phyloP scores from a whole-genome alignment of 164 flowering plant species.

The Annona squamosa region DNA sequence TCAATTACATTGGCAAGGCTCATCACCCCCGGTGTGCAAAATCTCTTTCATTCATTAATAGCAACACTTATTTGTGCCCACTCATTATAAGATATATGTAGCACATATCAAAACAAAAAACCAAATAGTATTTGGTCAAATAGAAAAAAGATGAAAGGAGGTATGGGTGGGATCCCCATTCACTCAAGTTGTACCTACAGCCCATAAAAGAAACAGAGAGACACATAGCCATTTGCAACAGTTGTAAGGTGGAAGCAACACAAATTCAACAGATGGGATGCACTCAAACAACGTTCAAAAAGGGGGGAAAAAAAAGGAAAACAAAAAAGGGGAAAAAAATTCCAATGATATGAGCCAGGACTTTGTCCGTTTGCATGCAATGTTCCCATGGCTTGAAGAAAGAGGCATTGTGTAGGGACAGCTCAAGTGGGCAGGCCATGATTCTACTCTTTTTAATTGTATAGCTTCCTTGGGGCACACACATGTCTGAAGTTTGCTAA shows the following conservation, averaged over 20 bases:
- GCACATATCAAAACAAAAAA: too few species aligned
- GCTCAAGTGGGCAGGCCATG: neutral
- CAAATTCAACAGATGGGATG: neutral
- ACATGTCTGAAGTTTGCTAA: neutral
- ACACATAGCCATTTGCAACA: neutral
- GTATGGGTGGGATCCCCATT: neutral
- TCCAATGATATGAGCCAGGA: neutral
- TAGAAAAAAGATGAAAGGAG: too few species aligned
- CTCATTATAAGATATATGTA: too few species aligned
- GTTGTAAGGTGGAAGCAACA: conserved; percentile 3
- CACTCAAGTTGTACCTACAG: neutral
- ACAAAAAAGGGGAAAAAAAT: neutral
- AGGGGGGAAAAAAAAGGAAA: too few species aligned
- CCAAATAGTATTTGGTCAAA: too few species aligned
- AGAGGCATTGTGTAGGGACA: conserved; percentile 1
- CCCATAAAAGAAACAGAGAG: too few species aligned
- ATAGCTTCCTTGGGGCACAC: neutral
- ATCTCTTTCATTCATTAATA: too few species aligned
- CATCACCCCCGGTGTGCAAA: too few species aligned
- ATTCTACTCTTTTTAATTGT: neutral
- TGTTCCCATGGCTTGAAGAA: conserved; percentile 5
- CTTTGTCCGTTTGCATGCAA: conserved; percentile 2
- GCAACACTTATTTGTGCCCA: too few species aligned
- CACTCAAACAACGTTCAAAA: neutral
- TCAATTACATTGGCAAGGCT: too few species aligned